A percentile compares a stretch with the other conserved stretches of the same genome.
These are phyloP conservation scores for Rhododendron simsii DNA, from an alignment of 148 eudicot genomes.

Conservation along the genomic window DNA sequence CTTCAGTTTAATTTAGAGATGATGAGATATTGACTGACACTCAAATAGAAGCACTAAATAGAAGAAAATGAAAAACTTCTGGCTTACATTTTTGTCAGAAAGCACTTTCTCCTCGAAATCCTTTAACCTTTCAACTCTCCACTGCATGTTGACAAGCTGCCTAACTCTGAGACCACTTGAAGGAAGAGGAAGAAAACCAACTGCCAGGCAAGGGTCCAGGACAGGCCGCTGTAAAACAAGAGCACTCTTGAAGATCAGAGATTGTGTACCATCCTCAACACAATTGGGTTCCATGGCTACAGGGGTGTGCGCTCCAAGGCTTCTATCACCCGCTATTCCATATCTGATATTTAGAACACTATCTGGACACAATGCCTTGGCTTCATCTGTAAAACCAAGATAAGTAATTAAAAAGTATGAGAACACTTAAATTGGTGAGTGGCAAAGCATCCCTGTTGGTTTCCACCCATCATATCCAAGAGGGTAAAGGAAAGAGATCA, in stretches of 20 bases:
- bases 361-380: constrained; percentile 36
- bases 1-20: not conserved
- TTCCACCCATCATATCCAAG: not conserved
- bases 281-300: constrained; percentile 29
- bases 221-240: constrained; percentile 83
- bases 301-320: constrained; percentile 78
- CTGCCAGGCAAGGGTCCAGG: constrained; percentile 90
- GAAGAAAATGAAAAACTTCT: not conserved
- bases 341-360: constrained; percentile 74
- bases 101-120: constrained; percentile 37
- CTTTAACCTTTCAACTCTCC: constrained; percentile 95
- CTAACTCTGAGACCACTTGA: constrained; percentile 85
- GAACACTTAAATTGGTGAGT: not conserved
- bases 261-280: constrained; percentile 26
- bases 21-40: not conserved
- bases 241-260: constrained; percentile 74
- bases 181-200: constrained; percentile 96
- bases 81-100: constrained; percentile 51
- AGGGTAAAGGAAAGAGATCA: not conserved
- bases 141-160: constrained; percentile 79
- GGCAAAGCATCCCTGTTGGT: not conserved
- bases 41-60: not conserved
- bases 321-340: constrained; percentile 65
- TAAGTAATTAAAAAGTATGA: not conserved
- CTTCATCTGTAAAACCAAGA: constrained; percentile 47